phyloP scores from a whole-genome alignment of 106 monocot species.

The Ottelia alismoides region DNA sequence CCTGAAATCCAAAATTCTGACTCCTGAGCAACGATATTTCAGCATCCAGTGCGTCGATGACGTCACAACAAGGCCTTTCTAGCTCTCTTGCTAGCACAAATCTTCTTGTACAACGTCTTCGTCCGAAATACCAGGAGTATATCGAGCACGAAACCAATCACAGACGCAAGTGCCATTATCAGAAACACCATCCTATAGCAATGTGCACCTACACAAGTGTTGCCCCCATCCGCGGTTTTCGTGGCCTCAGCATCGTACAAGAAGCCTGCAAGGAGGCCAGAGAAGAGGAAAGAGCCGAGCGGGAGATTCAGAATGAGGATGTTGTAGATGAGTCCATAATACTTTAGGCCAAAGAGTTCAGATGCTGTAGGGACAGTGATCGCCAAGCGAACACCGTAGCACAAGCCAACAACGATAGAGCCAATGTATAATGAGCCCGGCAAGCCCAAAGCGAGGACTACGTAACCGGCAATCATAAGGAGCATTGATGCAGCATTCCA shows the following conservation, averaged over 20 bases:
- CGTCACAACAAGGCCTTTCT: slow-evolving; percentile 2
- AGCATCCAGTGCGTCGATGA: too few relatives aligned
- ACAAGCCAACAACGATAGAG: slow-evolving; percentile 70
- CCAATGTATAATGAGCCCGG: slow-evolving; percentile 89
- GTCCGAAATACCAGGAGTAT: slow-evolving; percentile 43
- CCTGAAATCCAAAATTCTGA: too few relatives aligned
- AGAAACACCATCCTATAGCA: slow-evolving; percentile 84
- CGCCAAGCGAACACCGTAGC: slow-evolving; percentile 83
- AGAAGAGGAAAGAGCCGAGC: slow-evolving; percentile 96
- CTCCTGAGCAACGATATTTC: too few relatives aligned
- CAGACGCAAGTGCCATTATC: slow-evolving; percentile 65
- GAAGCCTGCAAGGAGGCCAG: slow-evolving; percentile 79
- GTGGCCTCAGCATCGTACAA: slow-evolving; percentile 73
- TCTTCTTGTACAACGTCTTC: slow-evolving; percentile 46
- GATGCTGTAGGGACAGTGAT: slow-evolving; percentile 75
- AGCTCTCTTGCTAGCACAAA: slow-evolving; percentile 34
- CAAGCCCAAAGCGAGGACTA: slow-evolving; percentile 54
- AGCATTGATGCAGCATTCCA: slow-evolving; percentile 94
- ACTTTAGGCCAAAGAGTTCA: slow-evolving; percentile 82
- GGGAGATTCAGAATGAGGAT: slow-evolving; percentile 89
- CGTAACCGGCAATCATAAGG: slow-evolving; percentile 73
- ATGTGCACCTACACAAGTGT: slow-evolving; percentile 72
- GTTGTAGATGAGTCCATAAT: slow-evolving; percentile 96
- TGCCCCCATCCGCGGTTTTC: slow-evolving; percentile 30
- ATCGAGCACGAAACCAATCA: slow-evolving; percentile 67